Evolutionary conservation across 176 grass and related monocot genomes (phyloP).

Genomic region (Musa troglodytarum): DNA sequence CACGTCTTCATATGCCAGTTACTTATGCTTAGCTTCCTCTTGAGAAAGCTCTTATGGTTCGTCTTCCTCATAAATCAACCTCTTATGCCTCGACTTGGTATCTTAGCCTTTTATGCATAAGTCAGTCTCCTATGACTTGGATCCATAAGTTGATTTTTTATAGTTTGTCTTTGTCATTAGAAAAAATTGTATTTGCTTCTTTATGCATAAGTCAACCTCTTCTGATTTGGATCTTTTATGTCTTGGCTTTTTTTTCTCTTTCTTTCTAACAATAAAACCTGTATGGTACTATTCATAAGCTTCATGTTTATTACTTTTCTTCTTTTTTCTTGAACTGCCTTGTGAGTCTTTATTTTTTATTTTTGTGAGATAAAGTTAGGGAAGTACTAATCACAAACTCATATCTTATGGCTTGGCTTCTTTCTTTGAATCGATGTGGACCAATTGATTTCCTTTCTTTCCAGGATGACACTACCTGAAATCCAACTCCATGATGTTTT

Average conservation of each 20-base stretch:
- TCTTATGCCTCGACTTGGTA: too few relatives aligned
- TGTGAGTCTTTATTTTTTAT: neutral
- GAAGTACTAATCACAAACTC: neutral
- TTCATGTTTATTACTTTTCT: neutral
- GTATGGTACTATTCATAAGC: neutral
- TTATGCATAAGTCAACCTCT: neutral
- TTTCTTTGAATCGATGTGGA: neutral
- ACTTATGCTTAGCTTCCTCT: too few relatives aligned
- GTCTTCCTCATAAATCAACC: too few relatives aligned
- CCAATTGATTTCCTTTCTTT: too few relatives aligned
- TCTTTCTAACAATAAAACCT: neutral
- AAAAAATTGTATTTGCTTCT: too few relatives aligned
- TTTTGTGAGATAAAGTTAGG: neutral
- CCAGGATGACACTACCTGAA: too few relatives aligned
- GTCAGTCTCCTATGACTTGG: too few relatives aligned
- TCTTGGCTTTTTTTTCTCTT: neutral
- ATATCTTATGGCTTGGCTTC: neutral
- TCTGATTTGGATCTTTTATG: neutral
- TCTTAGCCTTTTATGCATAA: neutral
- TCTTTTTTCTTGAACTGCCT: neutral
- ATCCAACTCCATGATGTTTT: too few relatives aligned
- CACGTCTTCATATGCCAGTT: too few relatives aligned
- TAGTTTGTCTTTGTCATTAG: too few relatives aligned
- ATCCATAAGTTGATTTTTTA: too few relatives aligned
- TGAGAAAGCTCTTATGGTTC: too few relatives aligned